Evolutionary conservation across 2,329 filamentous ascomycete genomes (phyloP).

Genomic region (Cladosporium sp.): DNA sequence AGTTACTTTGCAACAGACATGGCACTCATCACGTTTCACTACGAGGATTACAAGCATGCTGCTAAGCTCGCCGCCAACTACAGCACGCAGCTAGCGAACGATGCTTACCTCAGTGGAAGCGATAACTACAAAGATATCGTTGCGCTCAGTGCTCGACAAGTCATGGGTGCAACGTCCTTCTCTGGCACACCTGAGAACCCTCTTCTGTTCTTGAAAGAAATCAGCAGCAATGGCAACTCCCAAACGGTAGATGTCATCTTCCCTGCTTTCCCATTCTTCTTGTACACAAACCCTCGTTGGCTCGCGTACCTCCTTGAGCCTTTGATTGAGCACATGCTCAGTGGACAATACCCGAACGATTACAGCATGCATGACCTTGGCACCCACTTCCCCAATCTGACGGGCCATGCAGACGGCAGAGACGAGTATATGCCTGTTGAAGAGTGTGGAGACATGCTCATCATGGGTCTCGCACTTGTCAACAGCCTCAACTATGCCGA

Average conservation of each 20-base stretch:
- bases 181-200: conserved; percentile 61
- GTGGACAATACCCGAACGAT: conserved; percentile 78
- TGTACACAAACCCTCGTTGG: conserved; percentile 81
- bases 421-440: conserved; percentile 76
- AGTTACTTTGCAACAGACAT: conserved; percentile 64
- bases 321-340: conserved; percentile 74
- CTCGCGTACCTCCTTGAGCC: conserved; percentile 75
- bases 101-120: conserved; percentile 71
- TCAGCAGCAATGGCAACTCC: conserved; percentile 72
- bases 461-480: conserved; percentile 61
- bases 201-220: conserved; percentile 82
- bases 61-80: conserved; percentile 65
- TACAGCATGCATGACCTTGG: conserved; percentile 78
- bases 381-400: conserved; percentile 69
- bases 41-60: conserved; percentile 70
- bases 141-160: conserved; percentile 71
- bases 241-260: conserved; percentile 88
- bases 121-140: conserved; percentile 47
- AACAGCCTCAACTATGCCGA: conserved; percentile 67
- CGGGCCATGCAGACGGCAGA: conserved; percentile 64
- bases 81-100: conserved; percentile 63
- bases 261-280: conserved; percentile 79
- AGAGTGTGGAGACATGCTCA: conserved; percentile 75
- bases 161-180: conserved; percentile 65
- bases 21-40: conserved; percentile 70